Evolutionary conservation across 2,329 filamentous ascomycete genomes (phyloP).

Genomic region (Fusarium fracticaudum): DNA sequence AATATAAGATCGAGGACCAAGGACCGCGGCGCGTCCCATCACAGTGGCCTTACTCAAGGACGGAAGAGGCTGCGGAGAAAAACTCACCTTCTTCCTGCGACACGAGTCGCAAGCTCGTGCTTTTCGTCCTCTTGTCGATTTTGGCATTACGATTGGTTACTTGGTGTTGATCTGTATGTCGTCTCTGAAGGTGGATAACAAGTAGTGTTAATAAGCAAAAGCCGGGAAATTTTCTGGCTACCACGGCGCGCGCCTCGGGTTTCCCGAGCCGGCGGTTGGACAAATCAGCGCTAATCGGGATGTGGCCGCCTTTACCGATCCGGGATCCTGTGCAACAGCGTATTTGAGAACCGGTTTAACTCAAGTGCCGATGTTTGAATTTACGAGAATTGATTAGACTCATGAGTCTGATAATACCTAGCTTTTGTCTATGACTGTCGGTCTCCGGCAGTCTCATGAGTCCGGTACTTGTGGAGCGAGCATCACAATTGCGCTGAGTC

Average conservation of each 20-base stretch:
- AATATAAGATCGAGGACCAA: background rate
- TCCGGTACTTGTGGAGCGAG: background rate
- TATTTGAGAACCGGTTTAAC: background rate
- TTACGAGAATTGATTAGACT: no score
- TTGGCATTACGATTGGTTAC: background rate
- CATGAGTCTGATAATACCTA: background rate
- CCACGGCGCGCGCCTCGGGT: background rate
- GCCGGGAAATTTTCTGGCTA: background rate
- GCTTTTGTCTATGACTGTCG: background rate
- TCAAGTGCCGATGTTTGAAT: background rate
- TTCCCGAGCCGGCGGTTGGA: background rate
- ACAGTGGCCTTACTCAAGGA: background rate
- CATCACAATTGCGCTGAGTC: background rate
- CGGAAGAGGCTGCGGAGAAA: background rate
- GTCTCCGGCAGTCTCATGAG: no score
- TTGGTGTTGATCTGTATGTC: fast-evolving
- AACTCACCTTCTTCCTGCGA: background rate
- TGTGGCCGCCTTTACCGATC: background rate
- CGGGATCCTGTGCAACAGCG: background rate
- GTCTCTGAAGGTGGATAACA: background rate
- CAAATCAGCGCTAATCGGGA: background rate
- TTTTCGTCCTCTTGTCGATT: background rate
- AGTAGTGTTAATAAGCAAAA: background rate
- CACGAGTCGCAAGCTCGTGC: constrained; percentile 6
- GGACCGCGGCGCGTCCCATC: background rate